A percentile compares a stretch with the other conserved stretches of the same genome.
phyloP scores from a whole-genome alignment of 2,329 filamentous ascomycete species.

The Cordyceps farinosa region DNA sequence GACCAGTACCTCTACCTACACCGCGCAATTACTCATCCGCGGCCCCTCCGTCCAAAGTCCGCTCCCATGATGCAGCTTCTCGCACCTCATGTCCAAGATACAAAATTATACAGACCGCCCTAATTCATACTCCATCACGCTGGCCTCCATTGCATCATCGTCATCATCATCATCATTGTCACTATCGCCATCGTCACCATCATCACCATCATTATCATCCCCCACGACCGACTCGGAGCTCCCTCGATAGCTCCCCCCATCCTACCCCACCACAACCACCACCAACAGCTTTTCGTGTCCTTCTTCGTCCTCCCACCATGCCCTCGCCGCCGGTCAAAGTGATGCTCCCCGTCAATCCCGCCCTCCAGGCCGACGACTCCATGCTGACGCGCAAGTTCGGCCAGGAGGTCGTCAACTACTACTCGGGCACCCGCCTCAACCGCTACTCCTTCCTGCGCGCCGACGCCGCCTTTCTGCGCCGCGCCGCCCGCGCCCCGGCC shows the following conservation, averaged over 20 bases:
- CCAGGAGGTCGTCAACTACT: conserved; percentile 79
- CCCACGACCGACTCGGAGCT: background rate
- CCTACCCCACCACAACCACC: background rate
- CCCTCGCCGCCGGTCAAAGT: conserved; percentile 21
- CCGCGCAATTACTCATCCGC: conserved; percentile 9
- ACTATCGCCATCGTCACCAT: no score
- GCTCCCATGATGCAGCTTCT: conserved; percentile 5
- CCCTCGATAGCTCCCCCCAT: background rate
- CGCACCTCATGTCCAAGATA: background rate
- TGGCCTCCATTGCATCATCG: background rate
- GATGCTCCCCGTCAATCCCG: conserved; percentile 46
- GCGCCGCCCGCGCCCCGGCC: conserved; percentile 62
- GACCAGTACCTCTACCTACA: background rate
- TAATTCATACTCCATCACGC: background rate
- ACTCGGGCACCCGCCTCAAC: conserved; percentile 73
- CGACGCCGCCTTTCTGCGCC: conserved; percentile 66
- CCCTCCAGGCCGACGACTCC: conserved; percentile 48
- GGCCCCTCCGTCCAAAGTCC: background rate
- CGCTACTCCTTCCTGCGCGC: conserved; percentile 73
- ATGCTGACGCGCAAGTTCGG: conserved; percentile 77
- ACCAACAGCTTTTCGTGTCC: background rate
- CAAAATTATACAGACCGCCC: background rate
- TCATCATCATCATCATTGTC: no score
- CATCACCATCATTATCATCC: no score
- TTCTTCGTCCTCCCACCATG: background rate